phyloP scores from a whole-genome alignment of 2,329 filamentous ascomycete genomes.

The Sporothrix euskadiensis region DNA sequence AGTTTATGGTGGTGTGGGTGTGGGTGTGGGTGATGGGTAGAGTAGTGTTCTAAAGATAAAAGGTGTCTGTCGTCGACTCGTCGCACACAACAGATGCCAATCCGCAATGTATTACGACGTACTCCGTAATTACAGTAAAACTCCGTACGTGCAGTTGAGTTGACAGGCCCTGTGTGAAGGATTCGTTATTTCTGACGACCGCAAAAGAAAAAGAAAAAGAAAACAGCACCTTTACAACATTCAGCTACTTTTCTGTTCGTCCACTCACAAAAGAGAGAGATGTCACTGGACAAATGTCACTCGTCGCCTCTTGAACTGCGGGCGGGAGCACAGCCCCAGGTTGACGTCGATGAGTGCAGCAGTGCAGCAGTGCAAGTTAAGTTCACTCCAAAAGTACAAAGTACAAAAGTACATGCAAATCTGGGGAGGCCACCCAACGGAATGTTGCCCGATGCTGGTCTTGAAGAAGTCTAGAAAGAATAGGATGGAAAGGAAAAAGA shows the following conservation, averaged over 20 bases:
- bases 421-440: conserved; percentile 9
- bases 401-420: not conserved
- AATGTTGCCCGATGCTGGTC: not conserved
- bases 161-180: not conserved
- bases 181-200: not conserved
- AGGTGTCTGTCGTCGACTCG: not conserved
- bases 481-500: not conserved
- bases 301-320: not conserved
- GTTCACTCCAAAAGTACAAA: not conserved
- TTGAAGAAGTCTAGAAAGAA: not conserved
- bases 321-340: not conserved
- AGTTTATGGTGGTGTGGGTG: no score
- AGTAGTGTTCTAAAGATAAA: not conserved
- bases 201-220: not conserved
- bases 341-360: not conserved
- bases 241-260: not conserved
- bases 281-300: not conserved
- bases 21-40: not conserved
- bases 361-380: not conserved
- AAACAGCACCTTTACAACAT: not conserved
- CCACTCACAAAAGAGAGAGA: not conserved
- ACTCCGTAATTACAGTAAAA: not conserved
- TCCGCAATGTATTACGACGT: not conserved
- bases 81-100: not conserved
- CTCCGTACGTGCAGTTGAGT: no score